phyloP scores from a whole-genome alignment of 2,329 filamentous ascomycete genomes.

The Colletotrichum cereale region DNA sequence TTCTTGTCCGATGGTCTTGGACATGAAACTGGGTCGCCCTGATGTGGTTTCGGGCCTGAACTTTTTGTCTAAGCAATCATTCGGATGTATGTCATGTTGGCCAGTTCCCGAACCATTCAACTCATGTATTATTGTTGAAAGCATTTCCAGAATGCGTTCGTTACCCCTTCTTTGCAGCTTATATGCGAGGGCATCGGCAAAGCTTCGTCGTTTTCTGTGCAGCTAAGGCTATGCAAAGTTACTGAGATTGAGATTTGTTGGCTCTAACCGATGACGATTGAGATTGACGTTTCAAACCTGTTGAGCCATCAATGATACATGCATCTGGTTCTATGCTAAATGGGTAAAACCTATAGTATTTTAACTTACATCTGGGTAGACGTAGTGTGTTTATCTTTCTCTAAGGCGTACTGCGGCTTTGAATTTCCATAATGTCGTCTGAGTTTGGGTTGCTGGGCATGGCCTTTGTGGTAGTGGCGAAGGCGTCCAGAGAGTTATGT shows the following conservation, averaged over 20 bases:
- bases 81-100: too few relatives aligned
- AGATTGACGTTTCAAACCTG: not conserved
- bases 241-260: not conserved
- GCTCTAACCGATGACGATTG: not conserved
- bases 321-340: not conserved
- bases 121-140: too few relatives aligned
- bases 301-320: not conserved
- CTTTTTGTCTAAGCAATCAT: not conserved
- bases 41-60: not conserved
- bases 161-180: too few relatives aligned
- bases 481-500: constrained; percentile 48
- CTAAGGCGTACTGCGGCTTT: too few relatives aligned
- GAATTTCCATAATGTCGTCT: too few relatives aligned
- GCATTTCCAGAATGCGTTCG: not conserved
- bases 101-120: not conserved
- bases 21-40: not conserved
- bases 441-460: too few relatives aligned
- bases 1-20: not conserved
- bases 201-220: too few relatives aligned
- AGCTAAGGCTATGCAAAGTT: not conserved
- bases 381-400: too few relatives aligned
- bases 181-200: not conserved
- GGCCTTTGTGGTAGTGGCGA: constrained; percentile 47
- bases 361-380: too few relatives aligned
- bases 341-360: too few relatives aligned